These are phyloP conservation scores for Dactylellina sp. DNA, from an alignment of 2,329 filamentous ascomycete genomes.

Conservation along the genomic window DNA sequence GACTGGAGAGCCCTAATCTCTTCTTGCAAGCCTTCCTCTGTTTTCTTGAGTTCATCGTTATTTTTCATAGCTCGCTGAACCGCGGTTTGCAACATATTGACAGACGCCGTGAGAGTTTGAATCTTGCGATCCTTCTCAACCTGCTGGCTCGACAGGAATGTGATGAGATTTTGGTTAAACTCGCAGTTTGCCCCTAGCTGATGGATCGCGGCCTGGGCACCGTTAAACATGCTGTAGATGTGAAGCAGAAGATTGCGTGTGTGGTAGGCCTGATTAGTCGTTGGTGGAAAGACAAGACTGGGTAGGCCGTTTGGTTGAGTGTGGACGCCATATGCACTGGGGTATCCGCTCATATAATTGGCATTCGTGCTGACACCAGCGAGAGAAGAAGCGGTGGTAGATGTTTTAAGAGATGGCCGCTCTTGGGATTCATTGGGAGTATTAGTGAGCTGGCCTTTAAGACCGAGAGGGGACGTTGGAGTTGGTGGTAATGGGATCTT, in stretches of 20 bases:
- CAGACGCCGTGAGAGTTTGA: constrained; percentile 52
- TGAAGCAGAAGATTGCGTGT: constrained; percentile 53
- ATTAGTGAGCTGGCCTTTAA: constrained; percentile 33
- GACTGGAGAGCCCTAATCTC: constrained; percentile 48
- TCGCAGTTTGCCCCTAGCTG: constrained; percentile 55
- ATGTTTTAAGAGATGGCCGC: constrained; percentile 27
- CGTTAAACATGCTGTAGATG: constrained; percentile 56
- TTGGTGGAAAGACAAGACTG: constrained; percentile 49
- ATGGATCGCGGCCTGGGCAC: constrained; percentile 52
- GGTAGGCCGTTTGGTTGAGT: constrained; percentile 35
- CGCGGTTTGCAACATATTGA: constrained; percentile 55
- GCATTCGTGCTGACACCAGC: constrained; percentile 21
- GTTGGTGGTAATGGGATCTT: constrained; percentile 47
- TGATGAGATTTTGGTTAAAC: constrained; percentile 56
- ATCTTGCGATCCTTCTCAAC: constrained; percentile 55
- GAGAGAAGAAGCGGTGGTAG: constrained; percentile 39
- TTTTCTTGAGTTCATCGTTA: constrained; percentile 53
- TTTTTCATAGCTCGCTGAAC: constrained; percentile 55
- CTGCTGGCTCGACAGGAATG: constrained; percentile 49
- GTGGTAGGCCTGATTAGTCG: constrained; percentile 51
- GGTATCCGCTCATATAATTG: not conserved
- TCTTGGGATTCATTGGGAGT: constrained; percentile 35
- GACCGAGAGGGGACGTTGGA: constrained; percentile 36
- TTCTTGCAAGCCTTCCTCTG: constrained; percentile 43
- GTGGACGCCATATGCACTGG: constrained; percentile 6